phyloP scores from a whole-genome alignment of 805 yeast species.

The Barnettozyma californica region DNA sequence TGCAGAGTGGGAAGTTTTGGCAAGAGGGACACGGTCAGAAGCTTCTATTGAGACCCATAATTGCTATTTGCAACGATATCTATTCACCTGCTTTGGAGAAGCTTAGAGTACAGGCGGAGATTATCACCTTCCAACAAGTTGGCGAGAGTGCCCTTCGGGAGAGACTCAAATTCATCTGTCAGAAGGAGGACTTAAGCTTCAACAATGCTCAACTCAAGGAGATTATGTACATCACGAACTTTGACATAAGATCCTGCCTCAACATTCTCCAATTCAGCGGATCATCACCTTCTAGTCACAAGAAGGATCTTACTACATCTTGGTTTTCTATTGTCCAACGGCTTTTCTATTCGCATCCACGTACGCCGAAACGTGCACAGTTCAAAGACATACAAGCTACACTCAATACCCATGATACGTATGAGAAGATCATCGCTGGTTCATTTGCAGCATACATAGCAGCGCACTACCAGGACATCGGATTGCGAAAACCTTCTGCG shows the following conservation, averaged over 20 bases:
- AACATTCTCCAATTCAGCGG: conserved; percentile 69
- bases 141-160: conserved; percentile 39
- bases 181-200: conserved; percentile 45
- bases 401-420: conserved; percentile 38
- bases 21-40: conserved; percentile 28
- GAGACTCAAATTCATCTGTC: conserved; percentile 47
- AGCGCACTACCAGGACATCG: conserved; percentile 59
- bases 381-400: conserved; percentile 41
- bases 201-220: conserved; percentile 52
- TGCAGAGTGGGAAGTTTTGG: conserved; percentile 22
- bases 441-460: conserved; percentile 65
- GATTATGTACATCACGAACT: conserved; percentile 64
- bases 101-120: conserved; percentile 67
- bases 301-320: conserved; percentile 56
- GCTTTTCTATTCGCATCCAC: conserved; percentile 51
- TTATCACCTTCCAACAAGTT: conserved; percentile 61
- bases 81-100: conserved; percentile 72
- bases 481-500: conserved; percentile 50
- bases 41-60: conserved; percentile 73
- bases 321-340: conserved; percentile 65
- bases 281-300: conserved; percentile 23
- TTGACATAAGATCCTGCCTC: conserved; percentile 81
- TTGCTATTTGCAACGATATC: conserved; percentile 87
- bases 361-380: conserved; percentile 40
- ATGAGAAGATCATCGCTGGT: conserved; percentile 64